Percentiles rank a stretch among this genome's conserved stretches.
Conservation (phyloP, 352 stramenopile genomes). For the Pythium chondricola region DNA sequence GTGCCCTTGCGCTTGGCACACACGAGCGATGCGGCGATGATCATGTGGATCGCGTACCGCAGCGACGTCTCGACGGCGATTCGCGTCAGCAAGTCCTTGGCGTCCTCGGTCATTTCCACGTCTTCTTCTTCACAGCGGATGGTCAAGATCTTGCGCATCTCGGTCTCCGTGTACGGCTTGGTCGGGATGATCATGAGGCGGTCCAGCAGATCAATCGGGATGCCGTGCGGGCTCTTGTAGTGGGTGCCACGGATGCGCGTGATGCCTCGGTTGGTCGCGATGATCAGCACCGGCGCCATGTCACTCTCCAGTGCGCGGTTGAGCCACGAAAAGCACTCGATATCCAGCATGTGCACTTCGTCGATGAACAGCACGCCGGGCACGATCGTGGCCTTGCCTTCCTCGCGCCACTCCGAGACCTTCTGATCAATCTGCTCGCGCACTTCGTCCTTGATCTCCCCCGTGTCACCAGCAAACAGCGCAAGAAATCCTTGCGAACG, state of each 20-base stretch:
- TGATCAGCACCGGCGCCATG: slow-evolving; percentile 97
- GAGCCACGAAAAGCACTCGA: slow-evolving; percentile 99
- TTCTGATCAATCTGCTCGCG: slow-evolving; percentile 99
- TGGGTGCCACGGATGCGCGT: slow-evolving; percentile 98
- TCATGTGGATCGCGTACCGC: slow-evolving; percentile 99
- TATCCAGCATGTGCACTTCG: slow-evolving; percentile 99
- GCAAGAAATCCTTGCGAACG: slow-evolving; percentile 98
- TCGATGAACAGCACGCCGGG: slow-evolving; percentile 99
- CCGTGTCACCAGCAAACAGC: slow-evolving; percentile 98
- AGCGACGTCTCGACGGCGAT: slow-evolving; percentile 98
- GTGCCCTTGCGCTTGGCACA: slow-evolving; percentile 92
- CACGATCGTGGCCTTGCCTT: slow-evolving; percentile 97
- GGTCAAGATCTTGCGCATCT: slow-evolving; percentile 96
- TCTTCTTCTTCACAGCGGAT: slow-evolving; percentile 98
- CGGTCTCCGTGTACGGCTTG: slow-evolving; percentile 92
- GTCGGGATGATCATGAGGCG: slow-evolving; percentile 99
- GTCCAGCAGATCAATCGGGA: slow-evolving; percentile 98
- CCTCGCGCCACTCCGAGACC: slow-evolving; percentile 94
- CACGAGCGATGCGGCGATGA: slow-evolving; percentile 95
- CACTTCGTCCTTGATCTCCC: slow-evolving; percentile 98
- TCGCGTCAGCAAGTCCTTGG: slow-evolving; percentile 96
- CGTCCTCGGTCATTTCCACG: slow-evolving; percentile 96
- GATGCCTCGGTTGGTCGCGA: slow-evolving; percentile 98
- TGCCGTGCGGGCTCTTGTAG: slow-evolving; percentile 98
- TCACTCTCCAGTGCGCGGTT: slow-evolving; percentile 97